Base-by-base conservation (phyloP, 2,329 filamentous ascomycete genomes). In the Helicocarpus griseus region DNA sequence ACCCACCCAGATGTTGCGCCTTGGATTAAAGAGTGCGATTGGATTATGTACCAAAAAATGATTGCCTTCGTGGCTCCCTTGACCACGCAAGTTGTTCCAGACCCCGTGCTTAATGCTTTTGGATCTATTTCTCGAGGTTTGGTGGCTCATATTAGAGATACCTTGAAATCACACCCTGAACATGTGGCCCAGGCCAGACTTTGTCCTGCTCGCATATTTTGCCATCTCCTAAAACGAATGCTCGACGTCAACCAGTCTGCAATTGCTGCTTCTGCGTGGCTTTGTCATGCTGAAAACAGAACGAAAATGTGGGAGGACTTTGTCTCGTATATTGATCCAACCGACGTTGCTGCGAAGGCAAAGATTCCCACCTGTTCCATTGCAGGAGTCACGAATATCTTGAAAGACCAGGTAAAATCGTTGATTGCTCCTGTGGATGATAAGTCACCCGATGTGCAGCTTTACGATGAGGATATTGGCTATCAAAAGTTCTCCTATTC, bases 231-330 rank as follows among this genome's bases (percentile, higher is more conserved):
- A 17, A 87, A 91, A 63, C 86, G 93, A 47, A 85, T 93, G 62
- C 77, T 97, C 33, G 82, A 90, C 53, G 93, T 96, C 54, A 98
- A 98, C 63, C 79, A 93, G 53, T 89, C 91, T 19, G 93, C 93
- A 2, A 91, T 97, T 64, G 90, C 93, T 1, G 89, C 91, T 1
- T 91, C 90, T 21, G 94, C 93, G 56, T 89, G 95, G 79, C 77
- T 98, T 11, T 88, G 88, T 6, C 88, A 91, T 61, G 83, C 89
- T 17, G 86, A 88, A 43, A 94, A 95, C 65, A 82, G 93, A 50
- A 89, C 93, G 58, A 86, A 93, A 63, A 97, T 98, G 93, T 96
- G 93, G 74, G 76, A 85, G 48, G 93, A 98, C 63, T 95, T 90
- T 49, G 66, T 65, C 50, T 64, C 63, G 2, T 58, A 70, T 39